A percentile compares a stretch with the other conserved stretches of the same genome.
These are phyloP conservation scores for Nakazawaea siamensis DNA, from an alignment of 805 yeast species.

Conservation along the genomic window DNA sequence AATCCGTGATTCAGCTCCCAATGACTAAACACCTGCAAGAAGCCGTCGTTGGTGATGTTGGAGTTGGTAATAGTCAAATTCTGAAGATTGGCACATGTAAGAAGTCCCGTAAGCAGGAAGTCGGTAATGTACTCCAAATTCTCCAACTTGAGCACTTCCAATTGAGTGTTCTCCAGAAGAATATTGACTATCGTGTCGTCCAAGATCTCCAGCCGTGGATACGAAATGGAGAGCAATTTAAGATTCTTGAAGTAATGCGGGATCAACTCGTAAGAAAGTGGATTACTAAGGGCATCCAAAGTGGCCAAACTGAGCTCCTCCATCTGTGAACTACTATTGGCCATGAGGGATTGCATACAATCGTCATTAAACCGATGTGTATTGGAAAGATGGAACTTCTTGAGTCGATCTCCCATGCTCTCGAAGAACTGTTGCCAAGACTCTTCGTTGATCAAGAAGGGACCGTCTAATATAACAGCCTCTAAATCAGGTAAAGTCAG, in stretches of 20 bases:
- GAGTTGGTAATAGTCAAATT: conserved; percentile 3
- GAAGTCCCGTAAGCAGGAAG: conserved; percentile 3
- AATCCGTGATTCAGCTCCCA: conserved; percentile 56
- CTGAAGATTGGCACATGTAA: conserved; percentile 1
- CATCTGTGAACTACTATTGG: conserved; percentile 49
- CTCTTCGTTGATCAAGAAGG: conserved; percentile 70
- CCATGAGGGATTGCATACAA: conserved; percentile 54
- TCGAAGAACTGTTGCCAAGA: conserved; percentile 77
- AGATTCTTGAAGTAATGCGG: conserved; percentile 55
- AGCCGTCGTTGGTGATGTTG: conserved; percentile 36
- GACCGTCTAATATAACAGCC: conserved; percentile 72
- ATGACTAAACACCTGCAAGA: conserved; percentile 46
- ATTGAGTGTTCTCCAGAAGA: conserved; percentile 52
- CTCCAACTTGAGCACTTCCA: conserved; percentile 52
- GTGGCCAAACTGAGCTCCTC: conserved; percentile 54
- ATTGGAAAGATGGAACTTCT: conserved; percentile 56
- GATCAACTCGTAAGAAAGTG: conserved; percentile 49
- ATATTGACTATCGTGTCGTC: conserved; percentile 62
- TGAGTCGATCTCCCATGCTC: conserved; percentile 42
- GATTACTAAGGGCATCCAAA: conserved; percentile 61
- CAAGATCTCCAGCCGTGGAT: conserved; percentile 60
- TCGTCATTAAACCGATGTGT: conserved; percentile 78
- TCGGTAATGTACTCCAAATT: conserved; percentile 75
- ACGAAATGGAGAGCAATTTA: conserved; percentile 53
- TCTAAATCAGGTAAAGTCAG: conserved; percentile 49